Percentiles rank a stretch among this genome's conserved stretches.
Evolutionary conservation across 495 filamentous ascomycete genomes (phyloP).

Genomic region (Thozetella sp.): DNA sequence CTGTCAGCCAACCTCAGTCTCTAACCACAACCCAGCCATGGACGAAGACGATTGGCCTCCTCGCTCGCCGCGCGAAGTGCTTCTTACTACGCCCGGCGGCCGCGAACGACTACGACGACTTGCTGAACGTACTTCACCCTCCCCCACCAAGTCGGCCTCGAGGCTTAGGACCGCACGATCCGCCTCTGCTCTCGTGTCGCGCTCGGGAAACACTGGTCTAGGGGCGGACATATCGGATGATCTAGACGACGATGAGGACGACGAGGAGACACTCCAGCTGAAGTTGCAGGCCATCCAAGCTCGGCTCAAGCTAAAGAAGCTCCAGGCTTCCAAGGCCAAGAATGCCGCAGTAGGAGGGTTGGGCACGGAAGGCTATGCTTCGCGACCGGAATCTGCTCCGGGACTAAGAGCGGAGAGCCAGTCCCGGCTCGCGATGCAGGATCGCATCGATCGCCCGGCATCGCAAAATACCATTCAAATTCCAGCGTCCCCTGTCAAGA

Average conservation of each 20-base stretch:
- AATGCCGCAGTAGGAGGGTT: slow-evolving; percentile 23
- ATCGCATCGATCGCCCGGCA: slow-evolving; percentile 32
- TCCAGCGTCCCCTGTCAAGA: slow-evolving; percentile 75
- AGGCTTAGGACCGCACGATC: slow-evolving; percentile 23
- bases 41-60: slow-evolving; percentile 77
- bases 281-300: slow-evolving; percentile 86
- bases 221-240: slow-evolving; percentile 32
- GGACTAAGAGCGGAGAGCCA: slow-evolving; percentile 20
- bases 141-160: slow-evolving; percentile 65
- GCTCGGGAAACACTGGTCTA: slow-evolving; percentile 5
- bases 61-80: slow-evolving; percentile 79
- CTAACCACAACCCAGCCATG: neutral
- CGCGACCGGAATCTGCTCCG: slow-evolving; percentile 15
- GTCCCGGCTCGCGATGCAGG: slow-evolving; percentile 17
- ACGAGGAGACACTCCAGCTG: slow-evolving; percentile 86
- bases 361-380: slow-evolving; percentile 17
- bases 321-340: slow-evolving; percentile 62
- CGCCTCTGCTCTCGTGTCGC: slow-evolving; percentile 14
- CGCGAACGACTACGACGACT: slow-evolving; percentile 69
- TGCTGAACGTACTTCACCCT: slow-evolving; percentile 52
- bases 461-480: slow-evolving; percentile 65
- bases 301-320: slow-evolving; percentile 82
- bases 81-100: slow-evolving; percentile 80
- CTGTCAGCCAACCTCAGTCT: neutral
- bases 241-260: slow-evolving; percentile 70